phyloP scores from a whole-genome alignment of 2,329 filamentous ascomycete species.

The Sporothrix globosa region DNA sequence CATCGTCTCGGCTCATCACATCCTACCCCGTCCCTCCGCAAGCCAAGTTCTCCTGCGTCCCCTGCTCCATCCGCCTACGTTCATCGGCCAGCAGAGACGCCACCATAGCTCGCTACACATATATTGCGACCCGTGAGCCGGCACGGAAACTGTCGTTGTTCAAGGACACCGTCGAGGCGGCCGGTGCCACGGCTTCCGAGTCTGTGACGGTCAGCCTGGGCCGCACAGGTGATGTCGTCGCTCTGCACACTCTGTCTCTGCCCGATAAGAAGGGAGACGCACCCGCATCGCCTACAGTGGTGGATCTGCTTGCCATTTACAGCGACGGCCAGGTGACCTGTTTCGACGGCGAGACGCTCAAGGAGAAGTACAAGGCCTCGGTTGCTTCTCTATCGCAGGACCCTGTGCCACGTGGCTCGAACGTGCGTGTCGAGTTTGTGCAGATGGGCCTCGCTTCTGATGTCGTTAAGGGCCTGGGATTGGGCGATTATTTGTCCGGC shows the following conservation, averaged over 20 bases:
- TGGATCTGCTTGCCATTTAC: slow-evolving; percentile 60
- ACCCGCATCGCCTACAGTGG: neutral
- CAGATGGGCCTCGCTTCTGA: slow-evolving; percentile 53
- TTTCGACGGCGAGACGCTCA: slow-evolving; percentile 60
- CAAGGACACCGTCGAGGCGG: slow-evolving; percentile 57
- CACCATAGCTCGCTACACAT: slow-evolving; percentile 60
- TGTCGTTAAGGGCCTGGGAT: slow-evolving; percentile 59
- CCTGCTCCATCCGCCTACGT: slow-evolving; percentile 61
- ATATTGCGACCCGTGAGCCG: slow-evolving; percentile 58
- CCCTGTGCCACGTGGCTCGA: slow-evolving; percentile 41
- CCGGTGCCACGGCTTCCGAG: slow-evolving; percentile 57
- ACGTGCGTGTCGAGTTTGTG: slow-evolving; percentile 56
- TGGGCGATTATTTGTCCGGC: slow-evolving; percentile 57
- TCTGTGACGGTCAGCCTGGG: slow-evolving; percentile 49
- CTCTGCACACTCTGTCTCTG: slow-evolving; percentile 46
- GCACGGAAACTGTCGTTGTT: slow-evolving; percentile 61
- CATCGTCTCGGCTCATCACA: slow-evolving; percentile 63
- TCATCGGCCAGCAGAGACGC: slow-evolving; percentile 50
- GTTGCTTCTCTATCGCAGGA: slow-evolving; percentile 51
- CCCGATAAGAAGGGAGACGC: neutral
- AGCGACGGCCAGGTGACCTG: slow-evolving; percentile 64
- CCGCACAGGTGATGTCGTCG: slow-evolving; percentile 48
- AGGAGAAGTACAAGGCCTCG: slow-evolving; percentile 53
- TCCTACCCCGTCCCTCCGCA: slow-evolving; percentile 70
- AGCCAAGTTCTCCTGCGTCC: slow-evolving; percentile 64